Evolutionary conservation across 352 stramenopile species (phyloP).

Genomic region (Phytopythium delawarense): DNA sequence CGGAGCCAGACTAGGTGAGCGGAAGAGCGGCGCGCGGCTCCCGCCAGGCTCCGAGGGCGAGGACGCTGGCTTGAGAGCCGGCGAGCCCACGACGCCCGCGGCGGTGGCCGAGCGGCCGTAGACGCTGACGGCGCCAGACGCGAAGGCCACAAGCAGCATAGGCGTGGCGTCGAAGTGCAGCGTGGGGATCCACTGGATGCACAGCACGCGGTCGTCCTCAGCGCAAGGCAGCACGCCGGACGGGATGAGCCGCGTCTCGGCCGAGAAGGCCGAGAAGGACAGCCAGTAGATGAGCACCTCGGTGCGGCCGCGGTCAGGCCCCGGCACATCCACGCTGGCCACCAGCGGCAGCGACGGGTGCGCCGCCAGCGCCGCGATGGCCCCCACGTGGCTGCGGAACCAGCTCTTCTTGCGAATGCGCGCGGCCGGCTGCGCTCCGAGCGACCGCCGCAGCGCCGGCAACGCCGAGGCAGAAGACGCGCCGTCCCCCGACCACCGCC

Average conservation of each 20-base stretch:
- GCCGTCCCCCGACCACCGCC: background rate
- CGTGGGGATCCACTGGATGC: slow-evolving; percentile 79
- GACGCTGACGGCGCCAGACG: slow-evolving; percentile 53
- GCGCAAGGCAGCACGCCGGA: slow-evolving; percentile 65
- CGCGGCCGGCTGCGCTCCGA: slow-evolving; percentile 21
- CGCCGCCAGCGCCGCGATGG: slow-evolving; percentile 60
- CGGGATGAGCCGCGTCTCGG: slow-evolving; percentile 69
- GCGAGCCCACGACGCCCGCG: slow-evolving; percentile 53
- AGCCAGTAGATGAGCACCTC: slow-evolving; percentile 84
- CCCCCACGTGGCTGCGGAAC: slow-evolving; percentile 69
- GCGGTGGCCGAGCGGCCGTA: slow-evolving; percentile 54
- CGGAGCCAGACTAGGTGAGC: slow-evolving; percentile 50
- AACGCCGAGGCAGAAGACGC: background rate
- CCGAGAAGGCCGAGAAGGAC: slow-evolving; percentile 80
- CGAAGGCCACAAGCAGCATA: slow-evolving; percentile 61
- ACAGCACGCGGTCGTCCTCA: slow-evolving; percentile 33
- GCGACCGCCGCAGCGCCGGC: background rate
- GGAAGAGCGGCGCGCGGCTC: slow-evolving; percentile 8
- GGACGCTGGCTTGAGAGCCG: slow-evolving; percentile 9
- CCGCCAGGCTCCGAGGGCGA: slow-evolving; percentile 9
- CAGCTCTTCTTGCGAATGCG: slow-evolving; percentile 77
- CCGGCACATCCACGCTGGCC: slow-evolving; percentile 50
- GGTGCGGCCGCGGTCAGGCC: slow-evolving; percentile 10
- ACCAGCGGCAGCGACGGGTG: slow-evolving; percentile 76
- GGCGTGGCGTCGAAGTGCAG: slow-evolving; percentile 78